Evolutionary conservation across 139 green algal genomes (phyloP), one percentile per base, ranked within the genome.

Genomic region (Micromonas pusilla): DNA sequence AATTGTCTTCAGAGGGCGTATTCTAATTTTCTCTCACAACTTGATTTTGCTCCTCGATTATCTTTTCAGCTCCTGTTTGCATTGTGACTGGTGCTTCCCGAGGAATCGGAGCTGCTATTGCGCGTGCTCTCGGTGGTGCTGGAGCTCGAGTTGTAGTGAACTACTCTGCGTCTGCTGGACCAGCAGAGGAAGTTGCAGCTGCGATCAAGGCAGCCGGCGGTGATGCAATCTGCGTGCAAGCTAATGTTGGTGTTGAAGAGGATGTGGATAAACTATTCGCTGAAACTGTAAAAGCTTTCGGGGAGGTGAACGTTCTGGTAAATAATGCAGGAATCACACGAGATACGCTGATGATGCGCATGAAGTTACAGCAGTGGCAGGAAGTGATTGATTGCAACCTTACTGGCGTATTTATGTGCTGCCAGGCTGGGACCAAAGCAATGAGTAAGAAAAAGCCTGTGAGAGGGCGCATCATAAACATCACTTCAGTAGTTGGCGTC

Each of bases 291-390:
- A 87, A 92, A 57, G 88, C 93, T 79, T 97, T 89, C 88, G 96
- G 95, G 62, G 87, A 82, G n/a, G 74, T 99, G 52, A 94, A 99
- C 62, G 90, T 99, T 63, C 85, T 98, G 71, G 93, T 98, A 23
- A 99, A 99, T 89, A 99, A 99, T 70, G 95, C 95, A 64, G 94
- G 92, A 38, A 98, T 98, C 88, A 98, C 94, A 0, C 77, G 86
- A 4, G 94, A 98, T 85, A 92, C 85, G 0, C 84, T 99, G 32
- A 94, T 99, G 86, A 96, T 97, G 92, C 91, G 96, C 83, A 99
- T 99, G 96, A 99, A 98, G 92, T 89, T 88, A 0, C 88, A 94
- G 32, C 84, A 92, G 84, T 98, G 94, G 96, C 85, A 99, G 33
- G 91, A 93, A 4, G 96, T 99, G 32, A 97, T 99, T 68, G 87